These are phyloP conservation scores for Fonsecaea pedrosoi DNA, from an alignment of 2,329 filamentous ascomycete species.

Conservation along the genomic window DNA sequence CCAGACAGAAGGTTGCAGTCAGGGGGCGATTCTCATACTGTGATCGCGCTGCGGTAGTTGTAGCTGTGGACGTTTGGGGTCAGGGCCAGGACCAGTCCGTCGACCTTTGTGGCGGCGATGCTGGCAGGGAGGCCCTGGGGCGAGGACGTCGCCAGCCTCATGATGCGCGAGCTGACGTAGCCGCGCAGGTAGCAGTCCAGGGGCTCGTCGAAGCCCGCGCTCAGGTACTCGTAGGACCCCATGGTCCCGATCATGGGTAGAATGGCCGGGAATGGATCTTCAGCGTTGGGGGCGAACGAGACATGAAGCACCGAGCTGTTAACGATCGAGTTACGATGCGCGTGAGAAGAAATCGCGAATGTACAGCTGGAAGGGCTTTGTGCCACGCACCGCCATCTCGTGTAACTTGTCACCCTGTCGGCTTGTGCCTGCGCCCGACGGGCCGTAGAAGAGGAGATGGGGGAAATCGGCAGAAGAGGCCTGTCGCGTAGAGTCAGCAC, in stretches of 20 bases:
- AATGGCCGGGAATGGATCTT: constrained; percentile 74
- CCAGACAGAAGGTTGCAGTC: too few species aligned
- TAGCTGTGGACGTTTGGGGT: constrained; percentile 82
- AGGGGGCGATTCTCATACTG: too few species aligned
- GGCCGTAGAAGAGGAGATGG: too few species aligned
- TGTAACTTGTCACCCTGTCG: constrained; percentile 13
- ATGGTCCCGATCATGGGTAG: constrained; percentile 88
- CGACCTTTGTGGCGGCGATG: constrained; percentile 74
- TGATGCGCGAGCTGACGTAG: constrained; percentile 79
- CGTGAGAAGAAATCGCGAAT: too few species aligned
- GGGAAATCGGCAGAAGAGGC: too few species aligned
- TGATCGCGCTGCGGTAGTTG: constrained; percentile 82
- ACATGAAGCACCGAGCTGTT: constrained; percentile 81
- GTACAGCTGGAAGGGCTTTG: too few species aligned
- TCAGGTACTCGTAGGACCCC: constrained; percentile 71
- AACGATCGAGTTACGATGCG: constrained; percentile 75
- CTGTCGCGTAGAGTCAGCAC: too few species aligned
- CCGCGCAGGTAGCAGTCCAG: constrained; percentile 83
- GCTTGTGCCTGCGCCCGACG: too few species aligned
- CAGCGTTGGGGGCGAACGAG: constrained; percentile 70
- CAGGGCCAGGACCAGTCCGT: constrained; percentile 79
- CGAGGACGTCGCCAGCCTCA: constrained; percentile 65
- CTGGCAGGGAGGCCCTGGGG: constrained; percentile 70
- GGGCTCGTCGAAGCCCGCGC: constrained; percentile 66
- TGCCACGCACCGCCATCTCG: constrained; percentile 12